These are phyloP conservation scores for Claviceps humidiphila DNA, from an alignment of 2,329 filamentous ascomycete species.

Conservation along the genomic window DNA sequence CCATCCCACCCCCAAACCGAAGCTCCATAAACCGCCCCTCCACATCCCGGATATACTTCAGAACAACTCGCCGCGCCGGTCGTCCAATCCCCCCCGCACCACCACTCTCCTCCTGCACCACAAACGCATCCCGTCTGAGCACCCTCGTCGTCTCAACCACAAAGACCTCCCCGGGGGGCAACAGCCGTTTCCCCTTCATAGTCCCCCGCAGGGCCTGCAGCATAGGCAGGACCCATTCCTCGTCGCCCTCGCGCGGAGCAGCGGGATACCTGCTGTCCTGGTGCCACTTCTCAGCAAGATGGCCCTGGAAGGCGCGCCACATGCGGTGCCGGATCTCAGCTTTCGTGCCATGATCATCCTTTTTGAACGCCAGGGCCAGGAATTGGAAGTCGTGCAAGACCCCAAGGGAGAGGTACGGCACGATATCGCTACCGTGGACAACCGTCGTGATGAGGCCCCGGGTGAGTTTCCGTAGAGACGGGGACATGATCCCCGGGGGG, in stretches of 20 bases:
- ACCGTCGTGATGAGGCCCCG: conserved; percentile 63
- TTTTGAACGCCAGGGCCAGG: conserved; percentile 58
- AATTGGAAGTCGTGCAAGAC: conserved; percentile 64
- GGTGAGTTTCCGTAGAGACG: conserved; percentile 55
- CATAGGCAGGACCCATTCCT: conserved; percentile 55
- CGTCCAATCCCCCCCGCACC: conserved; percentile 34
- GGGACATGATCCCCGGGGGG: conserved; percentile 58
- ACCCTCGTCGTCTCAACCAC: conserved; percentile 55
- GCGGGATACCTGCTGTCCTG: conserved; percentile 11
- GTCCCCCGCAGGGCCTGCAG: conserved; percentile 51
- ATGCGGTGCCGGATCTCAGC: conserved; percentile 53
- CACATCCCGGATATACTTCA: conserved; percentile 60
- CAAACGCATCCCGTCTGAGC: conserved; percentile 52
- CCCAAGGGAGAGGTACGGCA: conserved; percentile 61
- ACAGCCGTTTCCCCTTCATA: conserved; percentile 56
- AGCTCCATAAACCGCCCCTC: conserved; percentile 58
- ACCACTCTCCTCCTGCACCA: conserved; percentile 25
- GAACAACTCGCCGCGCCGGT: conserved; percentile 53
- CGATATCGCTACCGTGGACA: conserved; percentile 59
- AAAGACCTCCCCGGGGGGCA: conserved; percentile 68
- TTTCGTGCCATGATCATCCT: conserved; percentile 53
- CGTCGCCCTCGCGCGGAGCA: conserved; percentile 37
- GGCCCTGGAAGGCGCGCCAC: conserved; percentile 51
- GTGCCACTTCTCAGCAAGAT: conserved; percentile 49
- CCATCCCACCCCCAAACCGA: conserved; percentile 58